phyloP scores from a whole-genome alignment of 495 filamentous ascomycete species.

The Opeltia flavorubescens region DNA sequence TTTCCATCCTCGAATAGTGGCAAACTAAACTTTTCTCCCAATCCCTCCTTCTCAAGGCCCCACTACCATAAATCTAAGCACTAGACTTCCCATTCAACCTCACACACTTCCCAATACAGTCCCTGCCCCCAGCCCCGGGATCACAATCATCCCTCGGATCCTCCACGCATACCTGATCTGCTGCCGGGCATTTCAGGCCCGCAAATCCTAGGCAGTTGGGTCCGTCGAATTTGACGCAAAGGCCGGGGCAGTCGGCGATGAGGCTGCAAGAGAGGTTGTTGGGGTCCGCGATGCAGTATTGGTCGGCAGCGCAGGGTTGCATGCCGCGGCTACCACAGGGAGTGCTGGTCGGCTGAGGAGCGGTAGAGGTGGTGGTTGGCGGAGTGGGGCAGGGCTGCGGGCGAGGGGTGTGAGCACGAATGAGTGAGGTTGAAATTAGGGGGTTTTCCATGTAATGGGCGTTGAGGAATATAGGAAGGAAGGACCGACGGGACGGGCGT shows the following conservation, averaged over 20 bases:
- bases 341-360: background rate
- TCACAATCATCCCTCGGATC: constrained; percentile 1
- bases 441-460: too few species aligned
- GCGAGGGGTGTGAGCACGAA: background rate
- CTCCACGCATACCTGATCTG: background rate
- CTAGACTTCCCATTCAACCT: background rate
- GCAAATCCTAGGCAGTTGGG: background rate
- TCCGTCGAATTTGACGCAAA: background rate
- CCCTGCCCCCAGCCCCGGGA: background rate
- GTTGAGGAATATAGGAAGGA: background rate
- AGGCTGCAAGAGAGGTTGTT: background rate
- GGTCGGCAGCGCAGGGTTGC: background rate
- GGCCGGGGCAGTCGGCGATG: background rate
- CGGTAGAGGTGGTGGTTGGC: background rate
- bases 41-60: too few species aligned
- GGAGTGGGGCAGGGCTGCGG: background rate
- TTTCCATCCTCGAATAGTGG: too few species aligned
- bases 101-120: background rate
- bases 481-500: background rate
- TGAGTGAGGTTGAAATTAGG: background rate
- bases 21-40: too few species aligned
- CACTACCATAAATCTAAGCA: too few species aligned
- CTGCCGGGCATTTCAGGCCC: background rate
- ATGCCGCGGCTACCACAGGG: background rate
- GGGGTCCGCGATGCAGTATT: background rate